phyloP scores from a whole-genome alignment of 768 basidiomycete genomes.

The Krasilnikovozyma curviuscula region DNA sequence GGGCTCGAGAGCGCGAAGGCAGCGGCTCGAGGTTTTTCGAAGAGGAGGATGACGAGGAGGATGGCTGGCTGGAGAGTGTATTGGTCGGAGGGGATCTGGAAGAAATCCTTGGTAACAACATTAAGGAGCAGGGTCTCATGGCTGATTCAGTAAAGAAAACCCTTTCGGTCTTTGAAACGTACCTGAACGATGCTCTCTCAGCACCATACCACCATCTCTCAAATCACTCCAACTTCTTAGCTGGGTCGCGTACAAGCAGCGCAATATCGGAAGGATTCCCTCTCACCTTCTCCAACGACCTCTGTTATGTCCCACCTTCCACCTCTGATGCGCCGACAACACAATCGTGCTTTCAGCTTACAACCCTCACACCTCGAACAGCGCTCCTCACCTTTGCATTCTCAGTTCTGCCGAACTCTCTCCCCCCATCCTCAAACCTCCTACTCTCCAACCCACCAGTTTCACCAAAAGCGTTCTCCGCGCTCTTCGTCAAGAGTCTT shows the following conservation, averaged over 20 bases:
- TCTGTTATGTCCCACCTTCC: constrained; percentile 34
- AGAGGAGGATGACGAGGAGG: constrained; percentile 3
- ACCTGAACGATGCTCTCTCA: constrained; percentile 8
- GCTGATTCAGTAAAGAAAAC: constrained; percentile 7
- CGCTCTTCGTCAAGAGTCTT: constrained; percentile 20
- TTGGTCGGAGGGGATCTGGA: background rate
- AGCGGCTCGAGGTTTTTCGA: too few relatives aligned
- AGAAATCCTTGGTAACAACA: background rate
- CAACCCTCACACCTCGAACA: constrained; percentile 26
- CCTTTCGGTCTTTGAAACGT: constrained; percentile 5
- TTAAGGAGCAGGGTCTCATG: constrained; percentile 2
- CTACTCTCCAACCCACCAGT: constrained; percentile 17
- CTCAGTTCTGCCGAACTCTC: constrained; percentile 38
- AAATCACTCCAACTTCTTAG: constrained; percentile 30
- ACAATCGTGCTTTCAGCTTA: constrained; percentile 20
- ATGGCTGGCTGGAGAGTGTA: too few relatives aligned
- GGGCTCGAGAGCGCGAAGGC: too few relatives aligned
- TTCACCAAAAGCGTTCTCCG: constrained; percentile 27
- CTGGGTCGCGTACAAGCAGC: constrained; percentile 23
- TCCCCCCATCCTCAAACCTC: constrained; percentile 18
- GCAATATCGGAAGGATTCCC: constrained; percentile 33
- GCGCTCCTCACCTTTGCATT: constrained; percentile 17
- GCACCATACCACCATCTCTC: constrained; percentile 28
- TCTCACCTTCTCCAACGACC: constrained; percentile 31
- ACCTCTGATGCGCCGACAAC: constrained; percentile 30